Base-by-base conservation (phyloP, 2,329 filamentous ascomycete genomes). In the Phaeosphaeria sp. region DNA sequence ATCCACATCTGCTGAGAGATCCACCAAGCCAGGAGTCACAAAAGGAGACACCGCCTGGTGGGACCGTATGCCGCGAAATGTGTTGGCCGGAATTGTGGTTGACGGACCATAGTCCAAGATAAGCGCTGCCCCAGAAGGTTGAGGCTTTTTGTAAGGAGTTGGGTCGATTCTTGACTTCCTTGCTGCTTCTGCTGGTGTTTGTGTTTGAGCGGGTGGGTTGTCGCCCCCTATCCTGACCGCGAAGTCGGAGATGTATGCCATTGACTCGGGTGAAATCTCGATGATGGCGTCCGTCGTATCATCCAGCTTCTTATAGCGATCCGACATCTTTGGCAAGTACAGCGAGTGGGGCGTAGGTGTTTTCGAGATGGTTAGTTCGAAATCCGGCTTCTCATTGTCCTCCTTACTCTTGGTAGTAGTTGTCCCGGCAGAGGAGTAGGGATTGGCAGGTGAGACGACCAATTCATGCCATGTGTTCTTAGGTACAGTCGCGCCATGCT, bases 31-130 rank as follows among this genome's bases (percentile, higher is more conserved):
- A 0, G 95, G 91, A 6, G 87, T 83, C 0, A 85, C 83, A 69
- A 99, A 92, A 3, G 95, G 92, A 21, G 88, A 93, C 46, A 96
- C 90, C 22, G 85, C 83, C 22, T 83, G 81, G 79, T 99, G 95
- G 15, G 84, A 82, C 36, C 88, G 86, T 76, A 99, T 98, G 21
- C 95, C 95, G 30, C 95, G 90, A 21, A 99, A 84, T 0, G 93
- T 96, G 82, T 97, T 96, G 59, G 90, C 82, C 2, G 95, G 95
- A 49, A 99, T 88, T 0, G 86, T 90, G 56, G 88, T 83, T 2
- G 87, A 78, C 4, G 94, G 90, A 18, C 95, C 95, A 78, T 99
- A 99, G 80, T 99, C 95, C 46, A 99, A 87, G 67, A 99, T 92
- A n/a, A 99, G 83, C 0, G 94, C 95, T 9, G 93, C 95, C 50